Percentiles rank a stretch among this genome's conserved stretches.
These are phyloP conservation scores for Sisymbrium altissimum DNA, from an alignment of 345 rosid species.

Conservation along the genomic window DNA sequence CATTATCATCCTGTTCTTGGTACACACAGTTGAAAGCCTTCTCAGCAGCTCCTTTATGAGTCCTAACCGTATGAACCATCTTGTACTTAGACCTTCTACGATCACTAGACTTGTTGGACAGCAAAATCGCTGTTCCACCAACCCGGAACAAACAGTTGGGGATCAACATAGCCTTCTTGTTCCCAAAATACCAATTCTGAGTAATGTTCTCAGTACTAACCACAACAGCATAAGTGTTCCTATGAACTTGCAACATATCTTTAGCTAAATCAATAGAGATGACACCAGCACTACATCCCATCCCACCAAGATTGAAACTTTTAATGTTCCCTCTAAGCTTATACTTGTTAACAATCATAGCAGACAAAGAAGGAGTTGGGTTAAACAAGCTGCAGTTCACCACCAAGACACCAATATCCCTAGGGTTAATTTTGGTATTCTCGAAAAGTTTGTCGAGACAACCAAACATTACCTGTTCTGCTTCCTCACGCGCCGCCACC, in stretches of 20 bases:
- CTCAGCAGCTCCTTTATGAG: conserved; percentile 87
- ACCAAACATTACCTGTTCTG: conserved; percentile 94
- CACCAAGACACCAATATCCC: conserved; percentile 77
- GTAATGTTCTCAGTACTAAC: conserved; percentile 37
- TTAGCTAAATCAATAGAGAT: conserved; percentile 79
- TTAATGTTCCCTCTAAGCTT: not conserved
- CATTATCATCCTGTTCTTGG: conserved; percentile 81
- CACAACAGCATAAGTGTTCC: conserved; percentile 83
- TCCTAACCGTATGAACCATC: conserved; percentile 82
- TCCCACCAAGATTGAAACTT: conserved; percentile 1
- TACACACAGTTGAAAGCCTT: conserved; percentile 80
- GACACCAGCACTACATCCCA: conserved; percentile 23
- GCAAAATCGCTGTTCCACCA: conserved; percentile 70
- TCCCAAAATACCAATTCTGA: conserved; percentile 94
- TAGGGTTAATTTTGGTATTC: conserved; percentile 66
- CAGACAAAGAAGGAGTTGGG: conserved; percentile 88
- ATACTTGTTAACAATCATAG: conserved; percentile 71
- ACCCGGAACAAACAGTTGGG: conserved; percentile 89
- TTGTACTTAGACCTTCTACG: conserved; percentile 66
- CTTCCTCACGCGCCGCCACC: conserved; percentile 82
- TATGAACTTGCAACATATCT: conserved; percentile 81
- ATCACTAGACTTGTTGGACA: conserved; percentile 61
- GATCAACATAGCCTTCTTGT: conserved; percentile 80
- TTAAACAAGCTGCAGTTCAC: conserved; percentile 92
- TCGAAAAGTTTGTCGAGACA: conserved; percentile 67